Evolutionary conservation across 257 asterid genomes (phyloP), one percentile per base, ranked within the genome.

Genomic region (Solanum paucissectum): DNA sequence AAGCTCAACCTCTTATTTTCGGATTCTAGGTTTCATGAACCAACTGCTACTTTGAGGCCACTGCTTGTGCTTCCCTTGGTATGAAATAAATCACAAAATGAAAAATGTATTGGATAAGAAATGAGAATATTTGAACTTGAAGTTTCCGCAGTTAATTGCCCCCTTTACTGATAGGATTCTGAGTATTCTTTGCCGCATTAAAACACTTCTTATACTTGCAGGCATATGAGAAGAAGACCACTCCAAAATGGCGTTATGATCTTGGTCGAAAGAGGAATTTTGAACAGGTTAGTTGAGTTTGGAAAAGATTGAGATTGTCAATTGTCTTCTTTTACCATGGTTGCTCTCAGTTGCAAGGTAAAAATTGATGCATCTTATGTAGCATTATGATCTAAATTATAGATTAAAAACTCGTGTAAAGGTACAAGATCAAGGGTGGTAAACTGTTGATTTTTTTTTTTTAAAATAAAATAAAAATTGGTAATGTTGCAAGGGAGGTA

Each of bases 241-340:
- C 93, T 89, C 95, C 98, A 25, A 97, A 95, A 90, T 97, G 99
- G 99, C 98, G 96, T 32, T 97, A 96, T 92, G 99, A 97, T 92
- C 98, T 96, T 87, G 99, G 99, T 84, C 93, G 98, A 86, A 97
- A 84, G 90, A 94, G 96, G 91, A 97, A 97, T 90, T 95, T 96
- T 37, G 96, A 94, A 92, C 96, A 94, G 96, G 98, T 93, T 69
- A 87, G 93, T 62, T n/a, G 44, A 88, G 71, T 84, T 86, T 7
- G 69, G 46, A 86, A 73, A 37, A 68, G 44, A 82, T 82, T 82
- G 44, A 29, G 29, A 29, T 82, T 18, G 69, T 49, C 69, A 82
- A 16, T 81, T 46, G 27, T 46, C 37, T 29, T 68, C n/a, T 81
- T 79, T 81, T 29, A 46, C 3, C 40, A 36, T 27, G 68, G 7